A percentile compares a stretch with the other conserved stretches of the same genome.
phyloP scores from a whole-genome alignment of 2,329 filamentous ascomycete species.

The Fusarium chuoi region DNA sequence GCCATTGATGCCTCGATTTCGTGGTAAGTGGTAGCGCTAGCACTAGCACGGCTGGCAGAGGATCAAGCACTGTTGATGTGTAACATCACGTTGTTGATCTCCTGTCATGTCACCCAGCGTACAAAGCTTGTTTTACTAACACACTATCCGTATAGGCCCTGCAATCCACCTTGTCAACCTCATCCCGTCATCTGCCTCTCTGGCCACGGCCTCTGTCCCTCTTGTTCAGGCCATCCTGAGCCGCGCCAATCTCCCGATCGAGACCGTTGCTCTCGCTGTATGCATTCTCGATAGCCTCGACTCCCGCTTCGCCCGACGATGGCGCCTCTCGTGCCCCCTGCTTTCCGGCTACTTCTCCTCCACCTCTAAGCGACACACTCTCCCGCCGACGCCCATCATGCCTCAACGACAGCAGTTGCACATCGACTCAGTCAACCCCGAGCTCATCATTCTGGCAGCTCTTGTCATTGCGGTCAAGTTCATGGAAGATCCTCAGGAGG shows the following conservation, averaged over 20 bases:
- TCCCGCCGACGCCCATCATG: constrained; percentile 53
- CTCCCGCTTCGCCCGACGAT: constrained; percentile 69
- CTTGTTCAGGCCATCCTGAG: constrained; percentile 70
- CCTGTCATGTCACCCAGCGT: constrained; percentile 11
- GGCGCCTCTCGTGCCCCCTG: constrained; percentile 69
- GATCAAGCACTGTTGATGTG: neutral
- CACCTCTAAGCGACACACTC: constrained; percentile 59
- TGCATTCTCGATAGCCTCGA: constrained; percentile 74
- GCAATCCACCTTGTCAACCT: constrained; percentile 74
- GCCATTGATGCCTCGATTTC: constrained; percentile 51
- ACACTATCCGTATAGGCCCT: constrained; percentile 58
- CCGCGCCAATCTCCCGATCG: constrained; percentile 66
- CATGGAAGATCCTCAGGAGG: constrained; percentile 66
- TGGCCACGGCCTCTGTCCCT: constrained; percentile 66
- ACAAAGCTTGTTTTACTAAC: constrained; percentile 21
- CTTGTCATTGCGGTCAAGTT: constrained; percentile 75
- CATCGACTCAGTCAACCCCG: constrained; percentile 70
- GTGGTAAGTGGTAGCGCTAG: constrained; percentile 48
- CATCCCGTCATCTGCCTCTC: constrained; percentile 70
- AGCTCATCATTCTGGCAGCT: constrained; percentile 71
- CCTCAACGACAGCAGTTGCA: constrained; percentile 56
- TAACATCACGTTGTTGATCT: constrained; percentile 19
- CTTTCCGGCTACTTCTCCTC: constrained; percentile 44
- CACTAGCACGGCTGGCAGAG: neutral
- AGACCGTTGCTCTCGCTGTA: constrained; percentile 71